These are phyloP conservation scores for Russula olivacea DNA, from an alignment of 768 basidiomycete species.

Conservation along the genomic window DNA sequence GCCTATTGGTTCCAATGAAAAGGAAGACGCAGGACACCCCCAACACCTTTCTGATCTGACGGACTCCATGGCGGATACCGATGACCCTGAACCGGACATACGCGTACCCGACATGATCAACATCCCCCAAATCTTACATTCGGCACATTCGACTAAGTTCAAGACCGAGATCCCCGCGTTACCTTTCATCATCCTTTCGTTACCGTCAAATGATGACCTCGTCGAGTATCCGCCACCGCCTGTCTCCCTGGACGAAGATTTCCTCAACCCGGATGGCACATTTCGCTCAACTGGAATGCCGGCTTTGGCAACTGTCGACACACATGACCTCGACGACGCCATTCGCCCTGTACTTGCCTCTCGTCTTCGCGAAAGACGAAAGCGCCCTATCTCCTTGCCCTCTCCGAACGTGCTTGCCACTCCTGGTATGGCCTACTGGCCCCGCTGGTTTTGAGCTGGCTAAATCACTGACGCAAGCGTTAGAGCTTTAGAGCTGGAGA, in stretches of 20 bases:
- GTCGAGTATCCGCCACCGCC: neutral
- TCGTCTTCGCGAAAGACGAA: slow-evolving; percentile 14
- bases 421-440: slow-evolving; percentile 5
- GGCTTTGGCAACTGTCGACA: neutral
- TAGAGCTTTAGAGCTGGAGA: neutral
- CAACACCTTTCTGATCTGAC: neutral
- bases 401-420: neutral
- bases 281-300: slow-evolving; percentile 4
- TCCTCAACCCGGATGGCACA: slow-evolving; percentile 17
- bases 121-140: neutral
- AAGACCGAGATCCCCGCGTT: slow-evolving; percentile 1
- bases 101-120: neutral
- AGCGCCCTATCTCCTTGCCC: neutral
- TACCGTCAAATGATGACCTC: slow-evolving; percentile 11
- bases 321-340: neutral
- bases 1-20: neutral
- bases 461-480: neutral
- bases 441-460: slow-evolving; percentile 12
- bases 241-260: slow-evolving; percentile 1
- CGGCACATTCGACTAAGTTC: slow-evolving; percentile 3
- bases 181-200: slow-evolving; percentile 17
- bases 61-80: neutral
- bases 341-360: slow-evolving; percentile 9
- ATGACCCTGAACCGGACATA: neutral
- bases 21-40: neutral